Conservation (phyloP, 2,329 filamentous ascomycete species). For the Phialemoniopsis sp. region DNA sequence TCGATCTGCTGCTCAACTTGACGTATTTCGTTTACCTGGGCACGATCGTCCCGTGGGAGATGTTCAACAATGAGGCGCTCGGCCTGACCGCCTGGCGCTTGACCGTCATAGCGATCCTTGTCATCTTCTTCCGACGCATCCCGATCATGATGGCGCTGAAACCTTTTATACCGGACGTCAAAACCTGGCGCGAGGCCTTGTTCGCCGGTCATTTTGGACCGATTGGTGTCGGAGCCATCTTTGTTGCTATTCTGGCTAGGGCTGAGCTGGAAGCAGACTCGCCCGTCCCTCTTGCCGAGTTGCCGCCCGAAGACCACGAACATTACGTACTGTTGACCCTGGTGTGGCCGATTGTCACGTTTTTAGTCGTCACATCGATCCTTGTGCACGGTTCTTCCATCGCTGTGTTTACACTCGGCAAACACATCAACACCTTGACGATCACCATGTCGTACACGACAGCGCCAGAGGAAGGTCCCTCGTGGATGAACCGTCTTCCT, state of each 20-base stretch:
- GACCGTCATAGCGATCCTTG: slow-evolving; percentile 88
- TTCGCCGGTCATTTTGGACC: slow-evolving; percentile 98
- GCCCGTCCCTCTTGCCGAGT: slow-evolving; percentile 66
- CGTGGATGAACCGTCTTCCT: slow-evolving; percentile 93
- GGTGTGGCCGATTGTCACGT: slow-evolving; percentile 94
- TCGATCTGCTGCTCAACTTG: slow-evolving; percentile 94
- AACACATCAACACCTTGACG: slow-evolving; percentile 94
- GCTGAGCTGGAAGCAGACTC: slow-evolving; percentile 80
- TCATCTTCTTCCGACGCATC: slow-evolving; percentile 93
- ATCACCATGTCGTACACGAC: slow-evolving; percentile 95
- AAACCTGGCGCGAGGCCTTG: slow-evolving; percentile 94
- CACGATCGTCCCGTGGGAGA: slow-evolving; percentile 93
- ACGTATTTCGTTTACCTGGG: slow-evolving; percentile 98
- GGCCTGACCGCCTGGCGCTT: slow-evolving; percentile 84
- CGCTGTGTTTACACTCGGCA: slow-evolving; percentile 94
- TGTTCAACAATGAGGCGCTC: slow-evolving; percentile 72
- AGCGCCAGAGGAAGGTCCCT: slow-evolving; percentile 80
- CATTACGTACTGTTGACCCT: slow-evolving; percentile 71
- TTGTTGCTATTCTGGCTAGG: slow-evolving; percentile 86
- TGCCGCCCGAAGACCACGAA: slow-evolving; percentile 50
- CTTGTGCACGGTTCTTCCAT: slow-evolving; percentile 96
- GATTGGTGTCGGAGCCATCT: slow-evolving; percentile 95
- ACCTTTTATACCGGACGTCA: slow-evolving; percentile 91
- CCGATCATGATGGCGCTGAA: slow-evolving; percentile 91
- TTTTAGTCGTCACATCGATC: slow-evolving; percentile 91